Base-by-base conservation (phyloP, 495 filamentous ascomycete genomes). In the Penicillium psychrofluorescens region DNA sequence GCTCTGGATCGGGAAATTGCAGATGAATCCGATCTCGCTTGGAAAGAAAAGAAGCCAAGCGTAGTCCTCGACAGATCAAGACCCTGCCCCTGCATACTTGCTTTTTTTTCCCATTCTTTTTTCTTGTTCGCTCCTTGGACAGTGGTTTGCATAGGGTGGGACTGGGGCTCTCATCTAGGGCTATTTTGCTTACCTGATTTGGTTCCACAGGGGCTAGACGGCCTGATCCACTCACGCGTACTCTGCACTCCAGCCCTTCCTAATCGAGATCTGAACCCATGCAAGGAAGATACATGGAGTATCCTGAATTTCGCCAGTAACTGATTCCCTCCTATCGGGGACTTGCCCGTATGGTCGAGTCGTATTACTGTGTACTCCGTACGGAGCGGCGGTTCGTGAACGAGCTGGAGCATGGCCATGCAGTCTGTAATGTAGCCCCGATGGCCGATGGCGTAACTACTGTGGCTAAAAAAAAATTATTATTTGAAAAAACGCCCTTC, bases 241-340 rank as follows among this genome's bases (percentile, higher is more conserved):
- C 53, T 45, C 47, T 43, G 43, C 48, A 41, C 49, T 49, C 45
- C 43, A 47, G 43, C 44, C 45, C 46, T 48, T 50, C 39, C 35
- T 35, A 46, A 51, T 61, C 51, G 55, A 53, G 49, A 58, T 55
- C 46, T 43, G 51, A 57, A 51, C 42, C 14, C 33, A 61, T 58
- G 57, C 57, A 61, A 61, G 57, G 57, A 58, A 58, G 49, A 51
- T 53, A 55, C 54, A 45, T 53, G 50, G 41, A 38, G 39, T 29
- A 51, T 55, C 43, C 43, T 48, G 54, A 53, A 56, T 34, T 34
- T 34, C 2, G 41, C 49, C 22, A 22, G 22, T 29, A 30, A 22
- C 36, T 45, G 35, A 43, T 13, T 33, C 29, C 29, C 41, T 36
- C 30, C 32, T 22, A 37, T 36, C 29, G 35, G 45, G 36, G 38